Evolutionary conservation across 192 early-diverging fungal species (phyloP).

Genomic region (Coemansia sp.): DNA sequence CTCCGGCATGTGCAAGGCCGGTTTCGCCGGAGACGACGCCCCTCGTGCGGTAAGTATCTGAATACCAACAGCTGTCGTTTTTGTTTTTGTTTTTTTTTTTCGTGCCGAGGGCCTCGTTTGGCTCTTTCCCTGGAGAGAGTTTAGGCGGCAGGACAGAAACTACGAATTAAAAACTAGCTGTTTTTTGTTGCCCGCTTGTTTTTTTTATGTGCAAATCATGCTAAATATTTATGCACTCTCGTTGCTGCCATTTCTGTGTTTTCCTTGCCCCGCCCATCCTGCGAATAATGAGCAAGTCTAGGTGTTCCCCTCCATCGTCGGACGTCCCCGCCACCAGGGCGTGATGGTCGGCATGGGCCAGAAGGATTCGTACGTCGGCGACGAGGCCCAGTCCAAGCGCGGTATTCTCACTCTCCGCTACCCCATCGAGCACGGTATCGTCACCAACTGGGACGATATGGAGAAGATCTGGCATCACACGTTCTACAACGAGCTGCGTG

Average conservation of each 20-base stretch:
- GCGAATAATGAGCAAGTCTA: slow-evolving; percentile 8
- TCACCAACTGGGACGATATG: slow-evolving; percentile 95
- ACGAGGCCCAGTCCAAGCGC: slow-evolving; percentile 89
- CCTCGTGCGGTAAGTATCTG: slow-evolving; percentile 72
- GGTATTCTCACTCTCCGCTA: slow-evolving; percentile 85
- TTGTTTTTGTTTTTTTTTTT: not conserved
- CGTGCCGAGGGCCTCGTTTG: too few species aligned
- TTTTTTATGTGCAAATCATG: not conserved
- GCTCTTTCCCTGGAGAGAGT: too few species aligned
- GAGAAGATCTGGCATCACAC: slow-evolving; percentile 97
- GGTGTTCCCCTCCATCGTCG: slow-evolving; percentile 83
- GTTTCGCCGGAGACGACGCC: slow-evolving; percentile 90
- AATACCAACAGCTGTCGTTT: not conserved
- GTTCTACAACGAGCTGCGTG: slow-evolving; percentile 97
- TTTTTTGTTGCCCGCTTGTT: not conserved
- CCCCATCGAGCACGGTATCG: slow-evolving; percentile 91
- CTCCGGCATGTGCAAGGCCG: slow-evolving; percentile 94
- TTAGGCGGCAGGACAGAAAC: not conserved
- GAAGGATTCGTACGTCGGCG: slow-evolving; percentile 88
- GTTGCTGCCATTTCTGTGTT: not conserved
- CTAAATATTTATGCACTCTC: slow-evolving; percentile 2
- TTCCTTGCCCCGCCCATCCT: slow-evolving; percentile 15
- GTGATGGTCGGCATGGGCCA: slow-evolving; percentile 92
- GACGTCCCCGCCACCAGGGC: slow-evolving; percentile 83
- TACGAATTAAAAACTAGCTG: not conserved